Evolutionary conservation across 352 stramenopile species (phyloP).

Genomic region (Phytopythium boreale): DNA sequence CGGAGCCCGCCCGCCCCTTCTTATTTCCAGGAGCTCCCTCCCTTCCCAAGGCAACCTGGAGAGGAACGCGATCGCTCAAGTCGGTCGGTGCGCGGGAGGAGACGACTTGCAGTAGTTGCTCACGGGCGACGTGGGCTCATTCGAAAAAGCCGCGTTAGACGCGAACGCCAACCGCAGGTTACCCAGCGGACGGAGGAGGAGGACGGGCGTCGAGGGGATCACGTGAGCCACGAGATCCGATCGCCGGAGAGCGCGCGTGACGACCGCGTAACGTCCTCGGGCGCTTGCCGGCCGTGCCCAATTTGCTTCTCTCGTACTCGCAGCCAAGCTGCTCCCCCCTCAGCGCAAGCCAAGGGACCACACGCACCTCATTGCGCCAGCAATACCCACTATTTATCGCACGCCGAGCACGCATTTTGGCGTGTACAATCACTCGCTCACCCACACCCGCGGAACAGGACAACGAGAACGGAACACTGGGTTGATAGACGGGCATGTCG

Average conservation of each 20-base stretch:
- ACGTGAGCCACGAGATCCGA: background rate
- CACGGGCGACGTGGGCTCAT: background rate
- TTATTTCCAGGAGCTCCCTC: background rate
- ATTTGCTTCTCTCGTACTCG: no score
- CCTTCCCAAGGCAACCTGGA: background rate
- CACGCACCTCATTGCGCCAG: slow-evolving; percentile 2
- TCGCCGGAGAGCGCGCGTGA: background rate
- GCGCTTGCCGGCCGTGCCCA: background rate
- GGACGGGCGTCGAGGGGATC: background rate
- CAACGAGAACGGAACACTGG: background rate
- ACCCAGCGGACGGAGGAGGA: background rate
- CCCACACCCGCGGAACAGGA: background rate
- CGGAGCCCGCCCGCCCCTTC: background rate
- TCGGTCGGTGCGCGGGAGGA: background rate
- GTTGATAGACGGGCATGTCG: background rate
- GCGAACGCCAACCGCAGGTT: background rate
- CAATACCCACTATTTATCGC: slow-evolving; percentile 7
- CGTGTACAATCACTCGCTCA: background rate
- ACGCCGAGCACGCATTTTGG: background rate
- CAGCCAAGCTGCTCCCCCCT: background rate
- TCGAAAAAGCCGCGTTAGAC: background rate
- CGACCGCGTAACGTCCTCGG: background rate
- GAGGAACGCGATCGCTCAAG: no score
- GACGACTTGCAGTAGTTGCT: background rate
- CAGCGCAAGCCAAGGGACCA: slow-evolving; percentile 1